Evolutionary conservation across 1,284 basidiomycete species (phyloP), one percentile per base, ranked within the genome.

Genomic region (Irpex sp.): DNA sequence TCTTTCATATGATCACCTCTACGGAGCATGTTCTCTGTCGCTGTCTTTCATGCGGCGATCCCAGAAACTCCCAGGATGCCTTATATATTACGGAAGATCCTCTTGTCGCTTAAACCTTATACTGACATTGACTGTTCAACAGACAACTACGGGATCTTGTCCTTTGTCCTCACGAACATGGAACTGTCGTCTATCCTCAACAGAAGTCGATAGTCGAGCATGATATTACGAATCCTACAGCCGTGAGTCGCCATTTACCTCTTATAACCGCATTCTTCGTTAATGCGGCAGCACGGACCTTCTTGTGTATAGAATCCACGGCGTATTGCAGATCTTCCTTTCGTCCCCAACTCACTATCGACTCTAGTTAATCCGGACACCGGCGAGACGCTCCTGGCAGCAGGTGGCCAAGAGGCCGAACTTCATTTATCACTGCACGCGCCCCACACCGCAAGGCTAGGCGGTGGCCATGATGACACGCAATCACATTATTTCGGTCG

Each of bases 351-450:
- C 70, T 87, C 88, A 4, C 82, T 94, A 55, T 78, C 87, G 1
- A 85, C 89, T 0, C 79, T 91, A 17, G 79, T 77, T 7, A 72
- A 93, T 34, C 78, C 81, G 5, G 81, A 79, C 15, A 76, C 81
- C 1, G 78, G 83, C 61, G 78, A 84, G 59, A 85, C 83, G 0
- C 81, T 95, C n/a, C 75, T 95, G 15, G 93, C 92, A 34, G 89
- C 88, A 3, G 93, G 93, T 64, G 93, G 93, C 2, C 91, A 92
- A 72, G 85, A 91, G 9, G 86, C 89, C 3, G 91, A 96, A 71
- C 81, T 96, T 1, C 87, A 92, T 61, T 77, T 94, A 21, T 88
- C 88, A 1, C 76, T 87, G 8, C 82, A 84, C 62, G 67, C 74
- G 73, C 64, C 67, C 67, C 65, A 66, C 21, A 58, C 74, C 21